Evolutionary conservation across 495 filamentous ascomycete genomes (phyloP), one percentile per base, ranked within the genome.

Genomic region (Tuber borchii): DNA sequence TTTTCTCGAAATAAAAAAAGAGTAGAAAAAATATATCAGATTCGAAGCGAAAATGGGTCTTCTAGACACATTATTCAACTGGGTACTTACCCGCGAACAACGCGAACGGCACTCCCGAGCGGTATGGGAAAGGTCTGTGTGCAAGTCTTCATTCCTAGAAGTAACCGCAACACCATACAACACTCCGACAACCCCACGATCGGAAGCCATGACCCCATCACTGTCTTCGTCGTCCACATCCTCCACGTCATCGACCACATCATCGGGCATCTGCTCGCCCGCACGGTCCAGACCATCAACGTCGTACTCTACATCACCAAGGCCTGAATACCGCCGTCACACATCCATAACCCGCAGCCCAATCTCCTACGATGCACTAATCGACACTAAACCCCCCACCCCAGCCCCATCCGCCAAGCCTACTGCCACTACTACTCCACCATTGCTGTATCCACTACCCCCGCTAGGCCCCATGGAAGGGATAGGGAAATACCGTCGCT

Each of bases 401-500:
- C 77, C 76, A 48, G 31, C 70, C 17, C 56, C 56, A 31, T 31
- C 56, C 20, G n/a, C 70, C 20, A 34, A 51, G 17, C 71, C 72
- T 37, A 61, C 71, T 22, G 44, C 74, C 26, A 71, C 80, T 16
- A 44, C 77, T 48, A 70, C 74, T 12, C 76, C 74, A 44, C 80
- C 77, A 71, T 74, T 79, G 44, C 73, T 82, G 19, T 82, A 82
- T 37, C 80, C 79, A 34, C 80, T 82, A 40, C 80, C 80, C 61
- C 80, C 80, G 19, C 73, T 82, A 70, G 80, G 79, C 48, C 80
- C 80, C 40, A 82, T 82, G 80, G 80, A 82, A 61, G 80, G 80
- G 34, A 81, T 82, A 70, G 80, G 80, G 12, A 82, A 82, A 56
- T 82, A 82, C 74, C 75, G 80, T 40, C 80, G 80, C 69, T 76